Evolutionary conservation across 805 yeast species (phyloP).

Genomic region (Kodamaea leandrae): DNA sequence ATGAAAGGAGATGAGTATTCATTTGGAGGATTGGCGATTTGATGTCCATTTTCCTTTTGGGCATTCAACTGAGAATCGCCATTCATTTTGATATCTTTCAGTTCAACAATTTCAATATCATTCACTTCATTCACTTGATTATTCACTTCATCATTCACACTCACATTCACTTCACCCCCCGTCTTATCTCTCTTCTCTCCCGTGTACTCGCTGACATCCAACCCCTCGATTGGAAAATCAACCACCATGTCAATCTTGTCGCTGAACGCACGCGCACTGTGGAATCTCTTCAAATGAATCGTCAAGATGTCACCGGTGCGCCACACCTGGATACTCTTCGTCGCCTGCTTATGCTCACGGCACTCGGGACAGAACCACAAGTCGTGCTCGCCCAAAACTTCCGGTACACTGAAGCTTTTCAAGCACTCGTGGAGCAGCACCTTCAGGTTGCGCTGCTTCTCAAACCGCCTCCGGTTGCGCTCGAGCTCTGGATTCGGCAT

Average conservation of each 20-base stretch:
- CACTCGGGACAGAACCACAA: slow-evolving; percentile 93
- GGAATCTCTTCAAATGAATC: slow-evolving; percentile 87
- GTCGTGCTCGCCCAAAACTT: slow-evolving; percentile 82
- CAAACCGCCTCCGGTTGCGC: slow-evolving; percentile 35
- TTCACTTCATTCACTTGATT: slow-evolving; percentile 79
- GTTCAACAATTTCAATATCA: slow-evolving; percentile 84
- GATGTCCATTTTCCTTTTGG: too few relatives aligned
- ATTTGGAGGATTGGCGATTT: slow-evolving; percentile 6
- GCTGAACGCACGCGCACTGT: slow-evolving; percentile 76
- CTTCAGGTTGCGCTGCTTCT: slow-evolving; percentile 45
- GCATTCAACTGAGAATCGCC: too few relatives aligned
- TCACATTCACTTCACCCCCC: slow-evolving; percentile 86
- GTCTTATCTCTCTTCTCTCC: slow-evolving; percentile 37
- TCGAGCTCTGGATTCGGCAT: slow-evolving; percentile 57
- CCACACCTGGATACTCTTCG: slow-evolving; percentile 90
- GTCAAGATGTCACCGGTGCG: slow-evolving; percentile 87
- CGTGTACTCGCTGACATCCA: slow-evolving; percentile 68
- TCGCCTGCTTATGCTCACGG: slow-evolving; percentile 84
- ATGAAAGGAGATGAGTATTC: slow-evolving; percentile 19
- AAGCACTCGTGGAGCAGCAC: slow-evolving; percentile 67
- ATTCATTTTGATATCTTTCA: too few relatives aligned
- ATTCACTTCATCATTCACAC: slow-evolving; percentile 87
- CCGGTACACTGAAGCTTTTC: slow-evolving; percentile 71
- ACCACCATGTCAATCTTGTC: slow-evolving; percentile 86
- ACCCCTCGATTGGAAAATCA: slow-evolving; percentile 79